phyloP scores from a whole-genome alignment of 2,329 filamentous ascomycete species.

The Beauveria brongniartii region DNA sequence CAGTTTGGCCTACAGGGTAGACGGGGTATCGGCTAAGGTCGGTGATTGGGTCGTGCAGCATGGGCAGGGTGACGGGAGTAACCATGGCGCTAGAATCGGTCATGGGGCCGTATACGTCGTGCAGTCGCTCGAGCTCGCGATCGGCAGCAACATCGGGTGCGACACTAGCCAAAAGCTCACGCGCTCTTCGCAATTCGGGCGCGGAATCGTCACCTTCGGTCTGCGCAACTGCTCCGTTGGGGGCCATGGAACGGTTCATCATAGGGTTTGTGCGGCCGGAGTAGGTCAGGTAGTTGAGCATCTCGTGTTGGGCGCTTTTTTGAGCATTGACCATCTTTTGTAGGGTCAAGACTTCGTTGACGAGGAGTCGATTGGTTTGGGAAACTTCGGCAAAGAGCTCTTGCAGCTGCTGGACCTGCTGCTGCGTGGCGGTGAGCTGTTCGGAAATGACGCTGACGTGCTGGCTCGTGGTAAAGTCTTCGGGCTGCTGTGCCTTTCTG shows the following conservation, averaged over 20 bases:
- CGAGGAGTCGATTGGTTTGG: conserved; percentile 52
- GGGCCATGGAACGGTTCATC: conserved; percentile 24
- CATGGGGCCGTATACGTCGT: conserved; percentile 45
- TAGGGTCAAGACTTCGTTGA: conserved; percentile 52
- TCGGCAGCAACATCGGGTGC: conserved; percentile 44
- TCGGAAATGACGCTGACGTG: conserved; percentile 86
- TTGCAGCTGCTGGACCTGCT: conserved; percentile 82
- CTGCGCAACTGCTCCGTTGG: conserved; percentile 28
- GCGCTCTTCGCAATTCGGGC: conserved; percentile 45
- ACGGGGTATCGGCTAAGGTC: conserved; percentile 59
- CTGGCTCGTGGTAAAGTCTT: conserved; percentile 73
- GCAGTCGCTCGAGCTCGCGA: conserved; percentile 47
- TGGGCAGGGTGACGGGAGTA: conserved; percentile 34
- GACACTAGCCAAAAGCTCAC: conserved; percentile 47
- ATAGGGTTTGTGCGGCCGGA: conserved; percentile 32
- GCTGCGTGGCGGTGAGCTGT: conserved; percentile 81
- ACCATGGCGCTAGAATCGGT: conserved; percentile 41
- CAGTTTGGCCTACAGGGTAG: conserved; percentile 83
- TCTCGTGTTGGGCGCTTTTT: conserved; percentile 48
- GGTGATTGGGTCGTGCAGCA: conserved; percentile 46
- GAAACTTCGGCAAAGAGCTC: conserved; percentile 74
- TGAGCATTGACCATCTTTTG: conserved; percentile 54
- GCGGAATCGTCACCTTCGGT: conserved; percentile 42
- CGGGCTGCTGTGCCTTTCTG: conserved; percentile 58
- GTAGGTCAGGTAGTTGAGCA: conserved; percentile 46